phyloP scores from a whole-genome alignment of 1,284 basidiomycete genomes.

The Pseudozyma hubeiensis region DNA sequence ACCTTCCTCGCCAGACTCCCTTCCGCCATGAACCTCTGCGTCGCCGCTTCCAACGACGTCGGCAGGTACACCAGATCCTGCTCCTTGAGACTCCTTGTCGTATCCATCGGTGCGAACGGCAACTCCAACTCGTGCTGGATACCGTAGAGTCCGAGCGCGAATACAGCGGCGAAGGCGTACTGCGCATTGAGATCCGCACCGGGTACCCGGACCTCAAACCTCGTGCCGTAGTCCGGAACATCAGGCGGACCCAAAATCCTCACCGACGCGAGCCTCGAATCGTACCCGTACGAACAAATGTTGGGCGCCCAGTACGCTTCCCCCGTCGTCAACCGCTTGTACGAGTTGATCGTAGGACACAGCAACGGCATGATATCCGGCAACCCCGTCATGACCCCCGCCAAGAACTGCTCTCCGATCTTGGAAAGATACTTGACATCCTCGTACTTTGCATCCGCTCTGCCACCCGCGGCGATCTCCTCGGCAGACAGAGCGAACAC shows the following conservation, averaged over 20 bases:
- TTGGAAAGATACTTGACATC: constrained; percentile 87
- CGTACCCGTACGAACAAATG: constrained; percentile 88
- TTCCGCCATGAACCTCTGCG: constrained; percentile 79
- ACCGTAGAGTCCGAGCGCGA: constrained; percentile 85
- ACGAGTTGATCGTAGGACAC: constrained; percentile 95
- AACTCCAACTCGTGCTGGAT: constrained; percentile 81
- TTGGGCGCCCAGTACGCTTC: constrained; percentile 95
- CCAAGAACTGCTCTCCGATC: constrained; percentile 90
- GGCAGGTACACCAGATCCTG: constrained; percentile 71
- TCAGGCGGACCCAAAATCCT: constrained; percentile 91
- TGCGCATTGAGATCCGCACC: constrained; percentile 96
- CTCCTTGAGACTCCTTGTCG: constrained; percentile 23
- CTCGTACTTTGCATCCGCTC: constrained; percentile 78
- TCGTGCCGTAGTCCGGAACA: constrained; percentile 80
- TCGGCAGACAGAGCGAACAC: constrained; percentile 79
- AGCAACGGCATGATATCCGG: constrained; percentile 77
- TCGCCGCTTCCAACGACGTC: constrained; percentile 82
- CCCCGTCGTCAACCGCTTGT: constrained; percentile 94
- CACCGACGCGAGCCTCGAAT: constrained; percentile 89
- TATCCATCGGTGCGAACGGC: constrained; percentile 77
- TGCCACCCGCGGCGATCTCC: constrained; percentile 75
- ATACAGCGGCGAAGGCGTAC: constrained; percentile 86
- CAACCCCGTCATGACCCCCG: constrained; percentile 87
- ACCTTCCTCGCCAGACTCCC: constrained; percentile 85
- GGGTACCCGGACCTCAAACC: constrained; percentile 91